A percentile compares a stretch with the other conserved stretches of the same genome.
Conservation (phyloP, 2,329 filamentous ascomycete genomes). For the Aspergillus bombycis region DNA sequence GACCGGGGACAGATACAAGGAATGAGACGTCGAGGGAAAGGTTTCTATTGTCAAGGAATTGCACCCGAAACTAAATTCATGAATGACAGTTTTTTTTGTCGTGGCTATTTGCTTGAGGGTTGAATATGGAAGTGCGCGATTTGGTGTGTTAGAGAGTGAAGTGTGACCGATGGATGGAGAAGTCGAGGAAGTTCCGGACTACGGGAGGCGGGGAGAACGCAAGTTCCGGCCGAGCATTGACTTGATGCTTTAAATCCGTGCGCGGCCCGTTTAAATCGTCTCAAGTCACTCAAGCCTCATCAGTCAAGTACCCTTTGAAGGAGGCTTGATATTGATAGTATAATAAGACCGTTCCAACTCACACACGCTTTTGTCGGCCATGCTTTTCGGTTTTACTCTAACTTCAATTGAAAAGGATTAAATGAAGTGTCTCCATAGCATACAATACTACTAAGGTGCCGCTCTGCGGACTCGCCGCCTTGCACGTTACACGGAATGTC, state of each 20-base stretch:
- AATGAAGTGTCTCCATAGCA: background rate
- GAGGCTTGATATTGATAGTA: background rate
- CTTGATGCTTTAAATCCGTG: constrained; percentile 13
- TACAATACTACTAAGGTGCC: background rate
- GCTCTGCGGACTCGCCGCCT: constrained; percentile 9
- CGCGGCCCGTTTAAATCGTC: background rate
- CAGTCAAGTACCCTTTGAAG: background rate
- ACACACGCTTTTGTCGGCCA: background rate
- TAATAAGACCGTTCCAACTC: background rate
- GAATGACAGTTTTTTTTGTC: constrained; percentile 22
- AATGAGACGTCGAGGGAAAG: constrained; percentile 8
- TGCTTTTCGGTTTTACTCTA: background rate
- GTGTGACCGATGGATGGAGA: constrained; percentile 26
- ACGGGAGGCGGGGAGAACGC: constrained; percentile 40
- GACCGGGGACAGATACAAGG: constrained; percentile 21
- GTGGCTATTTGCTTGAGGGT: constrained; percentile 6
- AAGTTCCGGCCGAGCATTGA: constrained; percentile 24
- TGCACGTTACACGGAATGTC: constrained; percentile 22
- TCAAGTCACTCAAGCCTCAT: background rate
- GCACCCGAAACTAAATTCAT: constrained; percentile 32
- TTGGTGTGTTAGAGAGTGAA: constrained; percentile 19
- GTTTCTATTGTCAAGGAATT: constrained; percentile 28
- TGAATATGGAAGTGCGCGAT: constrained; percentile 1
- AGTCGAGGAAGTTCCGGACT: constrained; percentile 30
- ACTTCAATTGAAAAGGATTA: background rate